Base-by-base conservation (phyloP, 306 rosid genomes). In the Lathyrus sativus region DNA sequence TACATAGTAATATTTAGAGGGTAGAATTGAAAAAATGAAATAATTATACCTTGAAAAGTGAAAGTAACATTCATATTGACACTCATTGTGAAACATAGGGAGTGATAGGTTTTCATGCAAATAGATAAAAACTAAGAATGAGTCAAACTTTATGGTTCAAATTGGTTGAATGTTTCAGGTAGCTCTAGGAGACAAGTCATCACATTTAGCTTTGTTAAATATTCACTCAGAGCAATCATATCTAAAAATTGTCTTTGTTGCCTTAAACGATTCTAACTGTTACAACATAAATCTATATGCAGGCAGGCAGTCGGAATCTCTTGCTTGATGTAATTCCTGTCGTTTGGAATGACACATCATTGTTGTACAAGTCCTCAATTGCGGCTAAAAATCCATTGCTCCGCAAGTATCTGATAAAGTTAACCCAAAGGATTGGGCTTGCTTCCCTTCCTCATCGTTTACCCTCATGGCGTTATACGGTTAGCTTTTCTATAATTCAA, bases 391-490 rank as follows among this genome's bases (percentile, higher is more conserved):
- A 91, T 76, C 85, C 91, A 65, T 85, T 93, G 80, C 96, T 88
- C 33, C 95, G 89, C 79, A 93, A 93, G 78, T 86, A 86, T 84
- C 64, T 90, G 76, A 84, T 90, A 90, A 93, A 93, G 79, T 84
- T 93, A 79, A 85, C 88, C 39, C 98, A 90, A 72, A 85, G 97
- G 48, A 86, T 90, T 51, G 98, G 96, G 83, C 85, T 90, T 66
- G 82, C 81, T 55, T 76, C 84, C 79, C 96, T 93, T 78, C 96
- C 96, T 70, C 88, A 80, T 74, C 90, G 85, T 45, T 76, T 86
- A 51, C 88, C 95, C 69, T 79, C 91, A 29, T 90, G 97, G 98
- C 89, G 83, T 61, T 93, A 93, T 82, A 82, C 78, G 92, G 97
- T 93, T 66, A 82, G 90, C 72, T 22, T 66, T 74, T 68, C 43